These are phyloP conservation scores for Begonia peltatifolia DNA, from an alignment of 306 rosid species.

Conservation along the genomic window DNA sequence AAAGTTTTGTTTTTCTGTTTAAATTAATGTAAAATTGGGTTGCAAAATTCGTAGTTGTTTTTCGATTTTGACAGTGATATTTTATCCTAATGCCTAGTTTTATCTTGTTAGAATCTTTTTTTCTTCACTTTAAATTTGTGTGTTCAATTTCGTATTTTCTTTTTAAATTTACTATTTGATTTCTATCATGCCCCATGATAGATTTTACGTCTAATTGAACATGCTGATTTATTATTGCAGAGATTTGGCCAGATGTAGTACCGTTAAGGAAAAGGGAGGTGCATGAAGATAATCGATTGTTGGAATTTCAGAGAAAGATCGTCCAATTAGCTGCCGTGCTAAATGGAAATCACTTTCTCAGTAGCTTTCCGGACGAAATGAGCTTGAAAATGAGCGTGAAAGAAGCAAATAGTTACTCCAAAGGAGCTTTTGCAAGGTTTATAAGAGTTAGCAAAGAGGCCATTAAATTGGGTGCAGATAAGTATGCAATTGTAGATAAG, in stretches of 20 bases:
- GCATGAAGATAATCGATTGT: slow-evolving; percentile 42
- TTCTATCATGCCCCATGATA: too few species aligned
- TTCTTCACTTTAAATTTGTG: too few species aligned
- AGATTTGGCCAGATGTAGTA: slow-evolving; percentile 65
- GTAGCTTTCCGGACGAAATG: slow-evolving; percentile 82
- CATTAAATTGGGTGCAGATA: slow-evolving; percentile 70
- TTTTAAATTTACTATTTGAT: background rate
- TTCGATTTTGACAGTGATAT: too few species aligned
- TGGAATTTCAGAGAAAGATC: slow-evolving; percentile 84
- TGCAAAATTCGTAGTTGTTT: too few species aligned
- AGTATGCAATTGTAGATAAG: slow-evolving; percentile 95
- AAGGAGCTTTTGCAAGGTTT: slow-evolving; percentile 85
- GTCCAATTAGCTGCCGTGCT: slow-evolving; percentile 94
- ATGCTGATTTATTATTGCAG: slow-evolving; percentile 24
- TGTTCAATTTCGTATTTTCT: background rate
- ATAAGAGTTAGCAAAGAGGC: slow-evolving; percentile 94
- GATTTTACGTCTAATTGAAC: background rate
- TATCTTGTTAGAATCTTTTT: too few species aligned
- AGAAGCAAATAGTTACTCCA: slow-evolving; percentile 61
- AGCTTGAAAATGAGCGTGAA: slow-evolving; percentile 76
- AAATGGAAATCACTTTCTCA: slow-evolving; percentile 80
- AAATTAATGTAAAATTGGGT: too few species aligned
- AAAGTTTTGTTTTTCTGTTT: too few species aligned
- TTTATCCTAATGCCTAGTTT: too few species aligned
- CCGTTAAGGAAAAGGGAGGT: slow-evolving; percentile 68